Evolutionary conservation across 495 filamentous ascomycete species (phyloP).

Genomic region (Penicillium daleae): DNA sequence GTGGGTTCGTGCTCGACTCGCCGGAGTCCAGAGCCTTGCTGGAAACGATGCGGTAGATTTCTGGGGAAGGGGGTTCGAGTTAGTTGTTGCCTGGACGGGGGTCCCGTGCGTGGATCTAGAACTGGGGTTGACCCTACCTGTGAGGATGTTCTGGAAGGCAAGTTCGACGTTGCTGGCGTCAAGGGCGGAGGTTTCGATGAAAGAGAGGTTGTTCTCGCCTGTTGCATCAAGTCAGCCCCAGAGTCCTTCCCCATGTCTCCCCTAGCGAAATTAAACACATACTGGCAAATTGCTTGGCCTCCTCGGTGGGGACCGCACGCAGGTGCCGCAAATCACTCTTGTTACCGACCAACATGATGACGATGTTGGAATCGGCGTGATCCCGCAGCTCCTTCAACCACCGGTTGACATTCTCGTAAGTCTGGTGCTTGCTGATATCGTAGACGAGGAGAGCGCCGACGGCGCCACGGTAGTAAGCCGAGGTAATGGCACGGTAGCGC

Average conservation of each 20-base stretch:
- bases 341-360: slow-evolving; percentile 99
- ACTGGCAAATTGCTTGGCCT: slow-evolving; percentile 99
- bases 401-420: slow-evolving; percentile 97
- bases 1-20: slow-evolving; percentile 72
- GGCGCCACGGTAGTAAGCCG: slow-evolving; percentile 96
- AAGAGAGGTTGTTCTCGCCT: slow-evolving; percentile 41
- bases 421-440: slow-evolving; percentile 99
- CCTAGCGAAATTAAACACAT: slow-evolving; percentile 36
- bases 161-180: slow-evolving; percentile 99
- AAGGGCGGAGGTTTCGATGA: slow-evolving; percentile 98
- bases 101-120: slow-evolving; percentile 1
- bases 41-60: slow-evolving; percentile 99
- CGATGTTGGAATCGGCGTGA: slow-evolving; percentile 98
- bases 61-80: slow-evolving; percentile 46
- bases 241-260: background rate
- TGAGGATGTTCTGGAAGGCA: slow-evolving; percentile 99
- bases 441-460: slow-evolving; percentile 98
- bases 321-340: slow-evolving; percentile 99
- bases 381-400: slow-evolving; percentile 99
- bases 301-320: slow-evolving; percentile 95
- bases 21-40: slow-evolving; percentile 92
- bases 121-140: slow-evolving; percentile 63
- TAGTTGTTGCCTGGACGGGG: background rate
- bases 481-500: slow-evolving; percentile 98
- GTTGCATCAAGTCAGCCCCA: slow-evolving; percentile 2